A percentile compares a stretch with the other conserved stretches of the same genome.
These are phyloP conservation scores for Wickerhamiella sorbophila DNA, from an alignment of 805 yeast genomes.

Conservation along the genomic window DNA sequence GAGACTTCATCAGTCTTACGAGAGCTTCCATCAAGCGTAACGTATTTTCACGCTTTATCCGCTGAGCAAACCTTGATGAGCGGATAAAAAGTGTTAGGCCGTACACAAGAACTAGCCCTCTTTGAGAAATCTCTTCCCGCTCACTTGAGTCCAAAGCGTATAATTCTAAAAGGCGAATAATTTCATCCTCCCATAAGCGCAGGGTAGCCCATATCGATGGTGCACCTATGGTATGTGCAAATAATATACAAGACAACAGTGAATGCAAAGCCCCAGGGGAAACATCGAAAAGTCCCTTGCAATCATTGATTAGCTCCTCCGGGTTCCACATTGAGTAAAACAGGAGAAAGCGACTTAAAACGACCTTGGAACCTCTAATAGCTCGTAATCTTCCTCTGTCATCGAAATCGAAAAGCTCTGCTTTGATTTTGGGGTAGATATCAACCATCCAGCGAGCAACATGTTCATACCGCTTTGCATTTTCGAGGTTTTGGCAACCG, in stretches of 20 bases:
- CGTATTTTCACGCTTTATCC: background rate
- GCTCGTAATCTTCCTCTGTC: background rate
- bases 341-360: background rate
- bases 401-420: background rate
- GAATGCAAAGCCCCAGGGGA: background rate
- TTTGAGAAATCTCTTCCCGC: background rate
- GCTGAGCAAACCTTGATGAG: background rate
- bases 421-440: background rate
- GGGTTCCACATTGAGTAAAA: background rate
- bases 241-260: background rate
- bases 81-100: background rate
- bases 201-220: background rate
- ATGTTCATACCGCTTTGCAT: background rate
- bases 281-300: background rate
- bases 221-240: background rate
- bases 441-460: constrained; percentile 1
- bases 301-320: background rate
- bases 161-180: background rate
- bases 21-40: background rate
- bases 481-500: background rate
- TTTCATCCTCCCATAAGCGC: background rate
- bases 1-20: constrained; percentile 1
- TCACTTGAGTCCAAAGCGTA: background rate
- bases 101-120: background rate
- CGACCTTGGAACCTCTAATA: background rate